Percentiles rank a stretch among this genome's conserved stretches.
phyloP scores from a whole-genome alignment of 352 stramenopile genomes.

The Pythium rishiriense region DNA sequence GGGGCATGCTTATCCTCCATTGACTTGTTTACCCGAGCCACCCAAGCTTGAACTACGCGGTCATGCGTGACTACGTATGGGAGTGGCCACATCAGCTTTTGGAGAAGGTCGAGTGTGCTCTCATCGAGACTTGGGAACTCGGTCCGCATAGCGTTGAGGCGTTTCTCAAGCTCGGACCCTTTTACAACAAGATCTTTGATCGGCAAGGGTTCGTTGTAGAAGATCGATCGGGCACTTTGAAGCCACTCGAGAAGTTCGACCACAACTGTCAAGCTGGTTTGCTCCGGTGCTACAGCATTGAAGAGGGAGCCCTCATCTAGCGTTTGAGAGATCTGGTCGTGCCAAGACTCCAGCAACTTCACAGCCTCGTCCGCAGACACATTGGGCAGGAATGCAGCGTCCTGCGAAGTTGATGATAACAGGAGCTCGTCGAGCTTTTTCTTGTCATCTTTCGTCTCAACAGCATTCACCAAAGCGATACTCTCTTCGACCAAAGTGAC shows the following conservation, averaged over 20 bases:
- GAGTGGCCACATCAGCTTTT: conserved; percentile 72
- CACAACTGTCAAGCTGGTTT: conserved; percentile 46
- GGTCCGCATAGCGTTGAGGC: conserved; percentile 28
- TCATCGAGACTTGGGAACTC: conserved; percentile 27
- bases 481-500: conserved; percentile 67
- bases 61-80: conserved; percentile 65
- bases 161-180: conserved; percentile 40
- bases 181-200: conserved; percentile 60
- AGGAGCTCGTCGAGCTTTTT: conserved; percentile 62
- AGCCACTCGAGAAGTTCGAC: conserved; percentile 77
- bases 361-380: conserved; percentile 64
- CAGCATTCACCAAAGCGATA: conserved; percentile 51
- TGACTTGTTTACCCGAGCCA: conserved; percentile 48
- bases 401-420: conserved; percentile 32
- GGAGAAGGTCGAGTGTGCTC: conserved; percentile 44
- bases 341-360: conserved; percentile 69
- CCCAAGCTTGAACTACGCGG: conserved; percentile 67
- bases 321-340: conserved; percentile 53
- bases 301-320: conserved; percentile 67
- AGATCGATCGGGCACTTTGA: conserved; percentile 69
- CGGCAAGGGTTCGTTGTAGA: conserved; percentile 76
- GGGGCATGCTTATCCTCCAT: conserved; percentile 63
- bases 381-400: not conserved
- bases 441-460: conserved; percentile 74
- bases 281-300: conserved; percentile 65